phyloP scores from a whole-genome alignment of 1,284 basidiomycete genomes.

The Ceratobasidium sp. region DNA sequence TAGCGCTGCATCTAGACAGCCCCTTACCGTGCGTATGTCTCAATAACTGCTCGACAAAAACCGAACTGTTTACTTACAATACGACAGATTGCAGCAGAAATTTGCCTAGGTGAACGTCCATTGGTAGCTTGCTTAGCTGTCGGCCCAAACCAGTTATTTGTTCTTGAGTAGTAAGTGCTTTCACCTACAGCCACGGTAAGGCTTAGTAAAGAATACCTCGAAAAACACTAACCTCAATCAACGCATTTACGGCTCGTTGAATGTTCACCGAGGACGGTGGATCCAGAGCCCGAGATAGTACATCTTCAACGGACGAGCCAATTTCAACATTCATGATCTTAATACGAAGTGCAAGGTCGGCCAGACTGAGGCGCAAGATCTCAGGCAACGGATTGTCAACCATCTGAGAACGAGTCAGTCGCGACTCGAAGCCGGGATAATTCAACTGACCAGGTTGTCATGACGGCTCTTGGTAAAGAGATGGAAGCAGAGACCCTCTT shows the following conservation, averaged over 20 bases:
- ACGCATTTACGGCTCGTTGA: conserved; percentile 88
- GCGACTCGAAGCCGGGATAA: conserved; percentile 49
- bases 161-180: conserved; percentile 86
- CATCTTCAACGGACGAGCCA: conserved; percentile 90
- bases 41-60: too few species aligned
- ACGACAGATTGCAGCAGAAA: conserved; percentile 89
- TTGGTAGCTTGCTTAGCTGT: conserved; percentile 91
- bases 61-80: conserved; percentile 60
- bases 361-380: conserved; percentile 94
- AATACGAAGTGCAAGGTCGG: conserved; percentile 94
- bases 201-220: not conserved
- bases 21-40: too few species aligned
- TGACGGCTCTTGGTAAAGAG: conserved; percentile 92
- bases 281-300: conserved; percentile 88
- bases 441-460: conserved; percentile 70
- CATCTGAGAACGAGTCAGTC: conserved; percentile 67
- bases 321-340: conserved; percentile 96
- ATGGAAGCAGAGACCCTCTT: conserved; percentile 93
- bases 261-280: conserved; percentile 91
- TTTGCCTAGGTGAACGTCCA: conserved; percentile 97
- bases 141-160: conserved; percentile 97
- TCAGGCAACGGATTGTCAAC: conserved; percentile 94
- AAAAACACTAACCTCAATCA: conserved; percentile 81
- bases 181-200: conserved; percentile 65
- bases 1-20: conserved; percentile 93